Evolutionary conservation across 176 grass and related monocot species (phyloP), one percentile per base, ranked within the genome.

Genomic region (Chloris gayana): DNA sequence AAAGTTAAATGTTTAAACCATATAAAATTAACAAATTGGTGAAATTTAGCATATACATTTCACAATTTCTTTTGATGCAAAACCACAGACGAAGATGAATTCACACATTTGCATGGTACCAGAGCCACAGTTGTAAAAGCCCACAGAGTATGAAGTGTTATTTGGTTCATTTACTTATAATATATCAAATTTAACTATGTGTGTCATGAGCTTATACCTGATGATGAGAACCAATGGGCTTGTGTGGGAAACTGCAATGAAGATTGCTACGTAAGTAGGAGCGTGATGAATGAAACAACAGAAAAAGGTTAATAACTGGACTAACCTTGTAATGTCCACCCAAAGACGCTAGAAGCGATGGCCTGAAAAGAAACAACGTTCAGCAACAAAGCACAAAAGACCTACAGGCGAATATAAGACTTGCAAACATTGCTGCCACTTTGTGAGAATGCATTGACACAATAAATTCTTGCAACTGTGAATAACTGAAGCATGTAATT

Each of bases 151-250:
- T 69, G 7, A 32, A 69, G 46, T 15, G 42, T 24, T 32, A 3
- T 53, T 64, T 25, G 9, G 57, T 60, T 60, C 26, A 34, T 53
- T 69, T 80, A 61, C 56, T 13, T 69, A 67, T 62, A 49, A 31
- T 38, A 1, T 78, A 25, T 12, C 53, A 73, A 35, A 65, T 72
- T 9, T 76, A 85, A 73, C 45, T 66, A 31, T 63, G 64, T 56
- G 47, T 64, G 45, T 27, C 61, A 66, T 10, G 31, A 67, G 3
- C 12, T 2, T 72, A 13, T 85, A 89, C 87, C 87, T 81, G 87
- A 21, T 38, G 72, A 80, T 34, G 86, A 89, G 73, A 89, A 85
- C 83, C 87, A 85, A 67, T 47, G 72, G 10, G 9, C 30, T 76
- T 80, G 66, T 45, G 77, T 0, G 6, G 72, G 62, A 70, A 82